Base-by-base conservation (phyloP, 2,329 filamentous ascomycete genomes). In the Colletotrichum gloeosporioides region DNA sequence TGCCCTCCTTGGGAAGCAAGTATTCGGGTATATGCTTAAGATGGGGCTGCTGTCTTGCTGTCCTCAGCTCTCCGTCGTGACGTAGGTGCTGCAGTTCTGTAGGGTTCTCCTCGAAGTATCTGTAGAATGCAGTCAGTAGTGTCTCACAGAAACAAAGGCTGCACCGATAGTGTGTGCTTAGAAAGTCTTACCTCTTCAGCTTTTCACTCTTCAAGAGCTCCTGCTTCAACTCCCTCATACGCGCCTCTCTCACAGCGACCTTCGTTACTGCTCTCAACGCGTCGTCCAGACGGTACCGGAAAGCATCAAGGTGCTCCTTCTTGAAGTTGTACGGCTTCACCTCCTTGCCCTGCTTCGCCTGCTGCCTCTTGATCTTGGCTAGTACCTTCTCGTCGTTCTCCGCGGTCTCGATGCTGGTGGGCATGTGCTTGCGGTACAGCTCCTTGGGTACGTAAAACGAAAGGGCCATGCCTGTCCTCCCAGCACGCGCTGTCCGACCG, bases 91-190 rank as follows among this genome's bases (percentile, higher is more conserved):
- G 92, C 78, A 99, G 87, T 82, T 99, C 96, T 36, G 94, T 92
- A 0, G 97, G 97, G 83, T 99, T 98, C 85, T 99, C 97, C 83
- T 99, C 97, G 82, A 99, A 99, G 88, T 99, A 95, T 68, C 86
- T 88, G 32, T 13, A 16, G 8, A 15, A 6, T 22, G n/a, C 27
- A 12, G 49, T 73, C 8, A 75, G 69, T 22, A 16, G 9, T 15
- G 22, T 15, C 27, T 63, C 10, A 53, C 3, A 53, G 16, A 10
- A 63, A 75, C 55, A 79, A 32, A 39, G 3, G 13, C 16, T n/a
- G 22, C 15, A 9, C 31, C 44, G n/a, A 22, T 53, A 4, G 1
- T 6, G 2, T 29, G 13, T 18, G 15, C 13, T 8, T 2, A 18
- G 16, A 9, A n/a, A 8, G 6, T 9, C 64, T 8, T 74, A 76